phyloP scores from a whole-genome alignment of 805 yeast genomes.

The Lachancea meyersii region DNA sequence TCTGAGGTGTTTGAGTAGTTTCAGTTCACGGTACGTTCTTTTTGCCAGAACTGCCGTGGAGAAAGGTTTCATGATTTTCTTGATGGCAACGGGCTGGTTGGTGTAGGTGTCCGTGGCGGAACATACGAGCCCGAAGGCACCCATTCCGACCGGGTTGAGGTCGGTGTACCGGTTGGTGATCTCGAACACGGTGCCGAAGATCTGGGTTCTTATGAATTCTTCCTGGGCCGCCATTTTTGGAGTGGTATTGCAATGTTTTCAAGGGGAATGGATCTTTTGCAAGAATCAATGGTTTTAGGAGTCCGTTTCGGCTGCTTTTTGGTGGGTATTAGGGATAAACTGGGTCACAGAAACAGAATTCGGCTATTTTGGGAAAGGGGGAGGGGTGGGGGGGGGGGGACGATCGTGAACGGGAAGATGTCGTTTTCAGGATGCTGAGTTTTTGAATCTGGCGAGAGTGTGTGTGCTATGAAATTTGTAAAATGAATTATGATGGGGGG shows the following conservation, averaged over 20 bases:
- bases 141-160: conserved; percentile 98
- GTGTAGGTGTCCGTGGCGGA: conserved; percentile 91
- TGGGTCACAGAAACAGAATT: neutral
- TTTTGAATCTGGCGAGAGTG: too few relatives aligned
- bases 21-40: conserved; percentile 92
- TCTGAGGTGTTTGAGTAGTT: conserved; percentile 82
- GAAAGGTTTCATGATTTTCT: conserved; percentile 96
- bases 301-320: neutral
- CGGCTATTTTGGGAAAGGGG: neutral
- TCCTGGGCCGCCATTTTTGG: conserved; percentile 33
- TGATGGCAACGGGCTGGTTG: conserved; percentile 90
- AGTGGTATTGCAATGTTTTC: neutral
- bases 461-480: too few relatives aligned
- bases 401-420: too few relatives aligned
- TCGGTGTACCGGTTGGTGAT: conserved; percentile 86
- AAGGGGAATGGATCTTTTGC: neutral
- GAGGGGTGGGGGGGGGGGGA: neutral
- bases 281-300: neutral
- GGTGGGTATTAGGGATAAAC: too few relatives aligned
- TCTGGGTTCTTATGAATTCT: conserved; percentile 63
- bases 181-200: conserved; percentile 92
- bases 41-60: conserved; percentile 91
- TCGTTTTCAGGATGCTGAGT: too few relatives aligned
- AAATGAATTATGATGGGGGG: too few relatives aligned
- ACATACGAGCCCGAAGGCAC: conserved; percentile 97